phyloP scores from a whole-genome alignment of 345 rosid genomes.

The Chamaenerion angustifolium region DNA sequence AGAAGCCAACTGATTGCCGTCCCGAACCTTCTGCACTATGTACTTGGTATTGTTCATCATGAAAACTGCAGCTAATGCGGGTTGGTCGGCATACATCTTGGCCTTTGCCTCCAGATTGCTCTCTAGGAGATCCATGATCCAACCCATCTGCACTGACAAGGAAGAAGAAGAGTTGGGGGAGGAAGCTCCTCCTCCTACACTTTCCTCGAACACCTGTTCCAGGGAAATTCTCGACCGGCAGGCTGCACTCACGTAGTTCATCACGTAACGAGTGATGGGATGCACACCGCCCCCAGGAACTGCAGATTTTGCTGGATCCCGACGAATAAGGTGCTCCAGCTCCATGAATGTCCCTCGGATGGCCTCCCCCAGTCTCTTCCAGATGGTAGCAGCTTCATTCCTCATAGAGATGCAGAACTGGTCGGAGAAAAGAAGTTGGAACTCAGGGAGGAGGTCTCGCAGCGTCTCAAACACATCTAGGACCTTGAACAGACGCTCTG shows the following conservation, averaged over 20 bases:
- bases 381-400: conserved; percentile 55
- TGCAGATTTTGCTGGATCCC: conserved; percentile 73
- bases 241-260: conserved; percentile 80
- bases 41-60: conserved; percentile 84
- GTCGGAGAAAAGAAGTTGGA: conserved; percentile 53
- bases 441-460: conserved; percentile 71
- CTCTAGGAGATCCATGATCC: conserved; percentile 93
- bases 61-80: conserved; percentile 48
- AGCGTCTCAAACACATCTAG: conserved; percentile 73
- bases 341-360: conserved; percentile 85
- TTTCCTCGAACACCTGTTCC: conserved; percentile 72
- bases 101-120: conserved; percentile 80
- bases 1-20: conserved; percentile 39
- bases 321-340: conserved; percentile 70
- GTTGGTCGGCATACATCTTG: conserved; percentile 47
- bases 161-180: conserved; percentile 25
- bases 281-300: conserved; percentile 84
- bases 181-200: conserved; percentile 15
- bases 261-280: conserved; percentile 80
- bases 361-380: conserved; percentile 73
- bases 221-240: conserved; percentile 60
- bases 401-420: conserved; percentile 60
- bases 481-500: conserved; percentile 77
- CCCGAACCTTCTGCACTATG: conserved; percentile 75
- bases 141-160: conserved; percentile 54